These are phyloP conservation scores for Lepidium sativum DNA, from an alignment of 345 rosid genomes.

Conservation along the genomic window DNA sequence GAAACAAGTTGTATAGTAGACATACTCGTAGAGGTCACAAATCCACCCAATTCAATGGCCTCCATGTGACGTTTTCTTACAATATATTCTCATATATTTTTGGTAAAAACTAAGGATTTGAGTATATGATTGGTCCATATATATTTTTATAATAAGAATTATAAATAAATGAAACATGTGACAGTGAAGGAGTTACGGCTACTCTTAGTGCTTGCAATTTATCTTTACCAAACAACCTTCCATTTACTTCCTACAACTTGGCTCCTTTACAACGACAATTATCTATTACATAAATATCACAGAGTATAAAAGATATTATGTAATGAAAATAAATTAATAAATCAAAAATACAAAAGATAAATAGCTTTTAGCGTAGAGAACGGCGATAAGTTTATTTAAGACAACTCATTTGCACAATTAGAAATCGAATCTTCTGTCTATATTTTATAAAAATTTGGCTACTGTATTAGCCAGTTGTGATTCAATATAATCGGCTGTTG, in stretches of 20 bases:
- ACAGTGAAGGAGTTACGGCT: conserved; percentile 8
- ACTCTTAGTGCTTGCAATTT: not conserved
- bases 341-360: conserved; percentile 10
- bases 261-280: not conserved
- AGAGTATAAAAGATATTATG: not conserved
- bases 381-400: no score
- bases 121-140: conserved; percentile 6
- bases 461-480: no score
- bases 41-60: conserved; percentile 6
- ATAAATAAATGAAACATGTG: conserved; percentile 11
- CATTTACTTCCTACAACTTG: conserved; percentile 1
- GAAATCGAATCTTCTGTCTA: no score
- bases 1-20: conserved; percentile 20
- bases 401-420: no score
- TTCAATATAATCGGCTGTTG: no score
- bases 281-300: not conserved
- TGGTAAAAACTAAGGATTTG: not conserved
- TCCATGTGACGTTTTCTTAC: conserved; percentile 17
- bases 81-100: not conserved
- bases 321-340: not conserved
- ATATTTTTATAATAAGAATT: not conserved
- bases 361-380: no score
- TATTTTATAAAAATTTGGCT: no score
- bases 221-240: not conserved
- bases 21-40: conserved; percentile 19